phyloP scores from a whole-genome alignment of 148 eudicot genomes.

The Silene latifolia region DNA sequence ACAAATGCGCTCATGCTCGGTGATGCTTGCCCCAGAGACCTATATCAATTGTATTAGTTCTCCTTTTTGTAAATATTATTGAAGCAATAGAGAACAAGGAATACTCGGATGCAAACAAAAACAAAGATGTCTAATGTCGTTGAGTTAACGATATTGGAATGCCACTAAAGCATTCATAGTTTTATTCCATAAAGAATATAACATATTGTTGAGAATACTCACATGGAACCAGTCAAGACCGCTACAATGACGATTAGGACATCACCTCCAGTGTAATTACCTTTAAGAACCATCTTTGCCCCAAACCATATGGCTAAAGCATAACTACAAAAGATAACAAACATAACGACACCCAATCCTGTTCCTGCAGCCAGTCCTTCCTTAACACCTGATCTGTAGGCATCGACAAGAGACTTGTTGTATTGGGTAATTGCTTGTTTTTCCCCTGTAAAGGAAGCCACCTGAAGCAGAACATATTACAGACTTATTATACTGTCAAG shows the following conservation, averaged over 20 bases:
- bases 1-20: constrained; percentile 59
- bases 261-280: constrained; percentile 48
- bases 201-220: too few species aligned
- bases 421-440: constrained; percentile 44
- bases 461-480: constrained; percentile 29
- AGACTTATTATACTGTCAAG: neutral
- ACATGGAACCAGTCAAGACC: constrained; percentile 60
- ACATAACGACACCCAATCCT: constrained; percentile 45
- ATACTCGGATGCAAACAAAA: neutral
- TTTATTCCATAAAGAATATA: too few species aligned
- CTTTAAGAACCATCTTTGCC: constrained; percentile 48
- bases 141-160: too few species aligned
- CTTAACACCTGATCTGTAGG: constrained; percentile 44
- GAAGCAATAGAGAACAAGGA: neutral
- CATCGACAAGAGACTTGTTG: constrained; percentile 35
- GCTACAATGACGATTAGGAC: constrained; percentile 54
- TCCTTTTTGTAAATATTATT: too few species aligned
- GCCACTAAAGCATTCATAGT: too few species aligned
- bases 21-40: constrained; percentile 62
- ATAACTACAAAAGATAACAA: constrained; percentile 39
- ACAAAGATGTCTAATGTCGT: neutral
- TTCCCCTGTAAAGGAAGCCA: constrained; percentile 77
- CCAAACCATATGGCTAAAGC: constrained; percentile 73
- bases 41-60: constrained; percentile 14
- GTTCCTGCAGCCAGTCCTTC: constrained; percentile 54